phyloP scores from a whole-genome alignment of 2,329 filamentous ascomycete species.

The Neopestalotiopsis clavispora region DNA sequence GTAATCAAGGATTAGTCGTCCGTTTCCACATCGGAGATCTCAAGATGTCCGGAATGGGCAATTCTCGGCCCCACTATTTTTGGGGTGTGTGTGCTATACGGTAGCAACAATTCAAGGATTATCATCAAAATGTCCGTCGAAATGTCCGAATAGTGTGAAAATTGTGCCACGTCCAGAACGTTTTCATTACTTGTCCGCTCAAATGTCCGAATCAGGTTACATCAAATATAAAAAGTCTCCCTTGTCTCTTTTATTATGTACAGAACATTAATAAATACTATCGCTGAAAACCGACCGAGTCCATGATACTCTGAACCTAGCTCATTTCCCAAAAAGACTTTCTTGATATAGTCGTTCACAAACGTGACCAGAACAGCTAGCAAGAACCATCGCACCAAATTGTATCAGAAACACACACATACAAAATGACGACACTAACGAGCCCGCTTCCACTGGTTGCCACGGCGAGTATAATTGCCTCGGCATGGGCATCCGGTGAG shows the following conservation, averaged over 20 bases:
- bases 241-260: not conserved
- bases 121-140: too few species aligned
- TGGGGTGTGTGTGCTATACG: too few species aligned
- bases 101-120: too few species aligned
- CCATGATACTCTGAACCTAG: too few species aligned
- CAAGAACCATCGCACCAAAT: not conserved
- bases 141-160: too few species aligned
- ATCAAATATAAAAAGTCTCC: not conserved
- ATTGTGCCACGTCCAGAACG: not conserved
- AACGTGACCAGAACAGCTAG: not conserved
- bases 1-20: not conserved
- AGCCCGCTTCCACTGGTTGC: conserved; percentile 7
- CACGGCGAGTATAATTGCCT: conserved; percentile 8
- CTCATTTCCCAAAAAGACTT: too few species aligned
- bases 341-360: not conserved
- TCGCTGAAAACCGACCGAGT: too few species aligned
- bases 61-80: not conserved
- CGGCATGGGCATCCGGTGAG: conserved; percentile 10
- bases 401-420: not conserved
- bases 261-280: not conserved
- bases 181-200: conserved; percentile 2
- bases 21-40: not conserved
- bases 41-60: conserved; percentile 3
- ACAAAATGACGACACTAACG: not conserved
- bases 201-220: not conserved